phyloP scores from a whole-genome alignment of 352 stramenopile species.

The Phytophthora meadii region DNA sequence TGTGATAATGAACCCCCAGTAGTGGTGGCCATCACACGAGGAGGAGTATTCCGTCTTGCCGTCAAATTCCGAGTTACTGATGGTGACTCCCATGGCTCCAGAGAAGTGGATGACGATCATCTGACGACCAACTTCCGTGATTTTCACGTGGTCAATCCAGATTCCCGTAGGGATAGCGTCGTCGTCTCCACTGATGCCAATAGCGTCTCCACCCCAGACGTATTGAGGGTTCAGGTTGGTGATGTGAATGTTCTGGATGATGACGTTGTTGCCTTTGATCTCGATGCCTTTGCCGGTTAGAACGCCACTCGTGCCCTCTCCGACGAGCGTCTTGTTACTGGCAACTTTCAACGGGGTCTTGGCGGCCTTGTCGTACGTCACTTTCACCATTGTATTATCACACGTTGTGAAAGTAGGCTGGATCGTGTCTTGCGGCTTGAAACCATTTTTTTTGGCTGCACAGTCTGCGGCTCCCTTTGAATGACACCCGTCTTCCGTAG shows the following conservation, averaged over 20 bases:
- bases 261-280: slow-evolving; percentile 47
- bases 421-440: slow-evolving; percentile 53
- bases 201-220: slow-evolving; percentile 36
- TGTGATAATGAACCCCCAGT: slow-evolving; percentile 45
- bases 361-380: slow-evolving; percentile 25
- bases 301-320: slow-evolving; percentile 36
- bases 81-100: slow-evolving; percentile 38
- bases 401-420: slow-evolving; percentile 18
- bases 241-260: slow-evolving; percentile 58
- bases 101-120: slow-evolving; percentile 45
- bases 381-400: slow-evolving; percentile 34
- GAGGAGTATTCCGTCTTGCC: slow-evolving; percentile 46
- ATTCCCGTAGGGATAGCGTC: slow-evolving; percentile 27
- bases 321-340: slow-evolving; percentile 47
- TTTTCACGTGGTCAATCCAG: slow-evolving; percentile 57
- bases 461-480: slow-evolving; percentile 42
- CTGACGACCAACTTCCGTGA: slow-evolving; percentile 40
- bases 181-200: slow-evolving; percentile 21
- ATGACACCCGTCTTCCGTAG: slow-evolving; percentile 49
- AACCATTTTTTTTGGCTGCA: slow-evolving; percentile 53
- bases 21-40: slow-evolving; percentile 59
- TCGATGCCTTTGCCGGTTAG: slow-evolving; percentile 14
- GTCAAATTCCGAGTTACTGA: slow-evolving; percentile 61
- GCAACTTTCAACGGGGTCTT: slow-evolving; percentile 15
- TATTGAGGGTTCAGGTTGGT: slow-evolving; percentile 54